phyloP scores from a whole-genome alignment of 2,329 filamentous ascomycete genomes.

The Emergomyces africanus region DNA sequence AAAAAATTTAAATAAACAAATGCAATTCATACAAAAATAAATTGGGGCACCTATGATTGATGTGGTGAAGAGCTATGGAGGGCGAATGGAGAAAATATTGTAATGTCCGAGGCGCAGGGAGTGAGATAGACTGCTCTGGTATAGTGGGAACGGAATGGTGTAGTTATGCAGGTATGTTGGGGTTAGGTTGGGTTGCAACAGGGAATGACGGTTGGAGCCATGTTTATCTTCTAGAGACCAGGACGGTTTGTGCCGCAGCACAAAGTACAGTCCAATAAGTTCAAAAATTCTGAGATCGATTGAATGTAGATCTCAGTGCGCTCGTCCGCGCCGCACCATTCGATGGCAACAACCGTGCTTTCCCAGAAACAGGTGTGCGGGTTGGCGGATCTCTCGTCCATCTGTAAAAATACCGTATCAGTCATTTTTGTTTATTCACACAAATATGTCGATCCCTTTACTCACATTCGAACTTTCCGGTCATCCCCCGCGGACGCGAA shows the following conservation, averaged over 20 bases:
- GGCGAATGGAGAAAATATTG: not conserved
- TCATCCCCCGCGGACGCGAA: slow-evolving; percentile 92
- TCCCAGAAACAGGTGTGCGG: slow-evolving; percentile 15
- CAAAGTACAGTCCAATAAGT: not conserved
- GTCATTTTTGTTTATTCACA: not conserved
- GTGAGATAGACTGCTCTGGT: not conserved
- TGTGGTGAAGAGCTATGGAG: too few relatives aligned
- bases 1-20: not conserved
- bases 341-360: slow-evolving; percentile 18
- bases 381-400: slow-evolving; percentile 24
- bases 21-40: not conserved
- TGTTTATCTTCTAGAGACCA: not conserved
- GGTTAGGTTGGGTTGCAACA: not conserved
- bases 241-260: not conserved
- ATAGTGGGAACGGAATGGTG: not conserved
- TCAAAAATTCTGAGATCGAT: slow-evolving; percentile 14
- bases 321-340: slow-evolving; percentile 29
- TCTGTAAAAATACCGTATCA: slow-evolving; percentile 12
- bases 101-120: not conserved
- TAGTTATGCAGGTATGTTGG: not conserved
- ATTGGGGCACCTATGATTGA: not conserved
- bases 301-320: slow-evolving; percentile 28
- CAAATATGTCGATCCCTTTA: not conserved
- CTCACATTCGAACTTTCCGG: slow-evolving; percentile 70
- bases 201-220: not conserved